Evolutionary conservation across 192 early-diverging fungal species (phyloP).

Genomic region (Mortierella claussenii): DNA sequence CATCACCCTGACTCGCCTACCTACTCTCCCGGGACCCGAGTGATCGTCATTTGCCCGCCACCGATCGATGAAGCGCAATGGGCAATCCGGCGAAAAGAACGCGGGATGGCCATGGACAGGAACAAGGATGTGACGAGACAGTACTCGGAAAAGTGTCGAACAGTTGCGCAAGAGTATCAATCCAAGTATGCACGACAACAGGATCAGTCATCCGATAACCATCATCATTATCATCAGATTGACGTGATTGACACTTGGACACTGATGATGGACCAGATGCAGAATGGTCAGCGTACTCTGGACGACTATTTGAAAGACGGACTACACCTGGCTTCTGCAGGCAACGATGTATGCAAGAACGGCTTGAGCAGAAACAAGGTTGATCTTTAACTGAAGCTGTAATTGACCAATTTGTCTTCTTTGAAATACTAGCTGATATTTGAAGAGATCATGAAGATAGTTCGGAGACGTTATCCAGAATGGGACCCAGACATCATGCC

Average conservation of each 20-base stretch:
- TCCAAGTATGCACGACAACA: constrained; percentile 42
- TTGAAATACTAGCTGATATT: constrained; percentile 45
- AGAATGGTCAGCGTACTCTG: constrained; percentile 2
- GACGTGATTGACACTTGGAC: constrained; percentile 38
- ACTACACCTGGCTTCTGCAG: constrained; percentile 63
- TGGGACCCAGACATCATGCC: constrained; percentile 60
- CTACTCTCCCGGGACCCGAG: constrained; percentile 67
- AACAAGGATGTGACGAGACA: constrained; percentile 51
- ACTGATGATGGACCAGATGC: constrained; percentile 11
- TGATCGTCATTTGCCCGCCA: constrained; percentile 80
- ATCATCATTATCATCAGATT: constrained; percentile 44
- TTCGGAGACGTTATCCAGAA: constrained; percentile 57
- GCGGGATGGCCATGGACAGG: constrained; percentile 49
- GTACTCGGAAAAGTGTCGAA: constrained; percentile 62
- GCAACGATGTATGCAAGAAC: constrained; percentile 56
- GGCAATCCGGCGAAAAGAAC: constrained; percentile 30
- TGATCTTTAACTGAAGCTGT: background rate
- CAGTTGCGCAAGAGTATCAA: constrained; percentile 53
- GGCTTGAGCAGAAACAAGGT: background rate
- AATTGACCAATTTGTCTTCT: background rate
- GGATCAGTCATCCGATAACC: constrained; percentile 1
- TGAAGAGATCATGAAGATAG: constrained; percentile 52
- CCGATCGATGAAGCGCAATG: constrained; percentile 67
- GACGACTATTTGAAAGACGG: constrained; percentile 64
- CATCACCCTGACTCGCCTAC: constrained; percentile 59